Evolutionary conservation across 345 rosid species (phyloP).

Genomic region (Eucalyptus pauciflora): DNA sequence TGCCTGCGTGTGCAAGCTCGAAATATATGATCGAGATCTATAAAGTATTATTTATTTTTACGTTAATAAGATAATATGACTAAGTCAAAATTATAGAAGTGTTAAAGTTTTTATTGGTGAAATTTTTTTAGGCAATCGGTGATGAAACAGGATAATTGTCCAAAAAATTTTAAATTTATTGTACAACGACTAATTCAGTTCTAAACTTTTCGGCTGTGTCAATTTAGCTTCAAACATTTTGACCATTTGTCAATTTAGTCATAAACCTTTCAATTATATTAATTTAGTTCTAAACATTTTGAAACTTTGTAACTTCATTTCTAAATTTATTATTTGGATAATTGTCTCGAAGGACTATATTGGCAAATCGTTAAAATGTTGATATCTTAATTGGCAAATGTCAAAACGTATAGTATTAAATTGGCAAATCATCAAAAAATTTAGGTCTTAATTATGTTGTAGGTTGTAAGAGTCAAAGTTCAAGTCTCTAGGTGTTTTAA

Average conservation of each 20-base stretch:
- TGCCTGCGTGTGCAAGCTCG: not conserved
- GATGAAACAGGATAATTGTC: not conserved
- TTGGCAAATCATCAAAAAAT: too few species aligned
- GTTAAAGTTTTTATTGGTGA: not conserved
- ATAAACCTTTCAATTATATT: too few species aligned
- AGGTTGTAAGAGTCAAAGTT: not conserved
- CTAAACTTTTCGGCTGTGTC: rapidly evolving
- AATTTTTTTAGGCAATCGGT: not conserved
- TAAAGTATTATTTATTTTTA: too few species aligned
- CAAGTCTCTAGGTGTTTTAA: not conserved
- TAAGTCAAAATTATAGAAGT: not conserved
- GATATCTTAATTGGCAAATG: too few species aligned
- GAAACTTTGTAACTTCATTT: too few species aligned
- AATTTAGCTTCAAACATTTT: too few species aligned
- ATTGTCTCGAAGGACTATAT: not conserved
- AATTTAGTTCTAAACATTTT: too few species aligned
- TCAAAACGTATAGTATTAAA: too few species aligned
- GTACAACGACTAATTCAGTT: rapidly evolving
- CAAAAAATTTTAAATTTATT: rapidly evolving
- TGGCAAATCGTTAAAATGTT: not conserved
- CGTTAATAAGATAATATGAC: not conserved
- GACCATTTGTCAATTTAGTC: too few species aligned
- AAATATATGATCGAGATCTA: not conserved
- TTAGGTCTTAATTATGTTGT: not conserved
- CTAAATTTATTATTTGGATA: not conserved